Conservation (phyloP, 2,329 filamentous ascomycete genomes). For the Cytospora paraplurivora region DNA sequence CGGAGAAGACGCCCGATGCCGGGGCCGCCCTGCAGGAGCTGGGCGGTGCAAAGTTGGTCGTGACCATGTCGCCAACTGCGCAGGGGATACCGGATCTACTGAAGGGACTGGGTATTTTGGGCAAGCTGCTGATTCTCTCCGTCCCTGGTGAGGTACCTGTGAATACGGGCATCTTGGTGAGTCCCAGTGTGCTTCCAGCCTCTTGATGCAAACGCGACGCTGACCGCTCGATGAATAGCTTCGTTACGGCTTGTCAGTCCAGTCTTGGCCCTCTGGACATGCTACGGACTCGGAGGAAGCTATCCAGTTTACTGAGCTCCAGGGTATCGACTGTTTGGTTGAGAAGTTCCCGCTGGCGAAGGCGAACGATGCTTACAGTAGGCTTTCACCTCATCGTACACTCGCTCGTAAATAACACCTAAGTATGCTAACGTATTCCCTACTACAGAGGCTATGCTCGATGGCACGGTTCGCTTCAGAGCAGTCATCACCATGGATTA, state of each 20-base stretch:
- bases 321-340: conserved; percentile 65
- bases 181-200: conserved; percentile 23
- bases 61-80: conserved; percentile 64
- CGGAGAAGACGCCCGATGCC: conserved; percentile 38
- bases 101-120: conserved; percentile 53
- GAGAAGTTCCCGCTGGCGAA: conserved; percentile 64
- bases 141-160: conserved; percentile 47
- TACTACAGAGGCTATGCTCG: conserved; percentile 17
- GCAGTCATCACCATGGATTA: conserved; percentile 30
- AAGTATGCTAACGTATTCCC: not conserved
- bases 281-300: conserved; percentile 66
- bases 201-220: not conserved
- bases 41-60: conserved; percentile 63
- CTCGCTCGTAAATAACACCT: not conserved
- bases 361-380: conserved; percentile 42
- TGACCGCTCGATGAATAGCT: not conserved
- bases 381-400: not conserved
- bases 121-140: conserved; percentile 64
- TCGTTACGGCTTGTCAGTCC: conserved; percentile 58
- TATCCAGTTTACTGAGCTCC: conserved; percentile 62
- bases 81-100: conserved; percentile 56
- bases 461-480: conserved; percentile 30
- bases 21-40: conserved; percentile 45
- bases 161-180: conserved; percentile 45
- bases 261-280: conserved; percentile 65